Conservation (phyloP, 106 monocot genomes). For the Posidonia australis region DNA sequence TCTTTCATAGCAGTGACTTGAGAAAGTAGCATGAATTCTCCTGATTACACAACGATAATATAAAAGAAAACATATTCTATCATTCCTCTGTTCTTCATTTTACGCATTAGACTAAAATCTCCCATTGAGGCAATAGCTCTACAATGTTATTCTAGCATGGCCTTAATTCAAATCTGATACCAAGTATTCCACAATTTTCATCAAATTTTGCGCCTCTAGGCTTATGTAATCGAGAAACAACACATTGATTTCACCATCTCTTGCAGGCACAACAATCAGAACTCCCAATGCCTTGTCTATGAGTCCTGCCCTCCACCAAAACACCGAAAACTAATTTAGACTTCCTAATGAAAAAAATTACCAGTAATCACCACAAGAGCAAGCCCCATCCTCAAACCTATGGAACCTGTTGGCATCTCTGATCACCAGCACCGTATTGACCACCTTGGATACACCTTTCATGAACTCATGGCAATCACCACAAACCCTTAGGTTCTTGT, state of each 20-base stretch:
- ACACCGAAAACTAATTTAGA: not conserved
- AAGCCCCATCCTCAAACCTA: constrained; percentile 32
- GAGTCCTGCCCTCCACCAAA: constrained; percentile 30
- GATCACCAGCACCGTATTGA: constrained; percentile 27
- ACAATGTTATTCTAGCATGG: no score
- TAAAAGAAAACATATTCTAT: no score
- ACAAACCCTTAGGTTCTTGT: constrained; percentile 17
- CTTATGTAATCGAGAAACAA: constrained; percentile 77
- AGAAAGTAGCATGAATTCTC: no score
- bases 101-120: no score
- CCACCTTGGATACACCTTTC: constrained; percentile 18
- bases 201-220: constrained; percentile 22
- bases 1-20: no score
- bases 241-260: constrained; percentile 89
- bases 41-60: no score
- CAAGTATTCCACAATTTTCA: not conserved
- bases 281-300: constrained; percentile 71
- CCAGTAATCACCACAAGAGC: constrained; percentile 61
- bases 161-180: no score
- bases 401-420: constrained; percentile 57
- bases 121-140: no score
- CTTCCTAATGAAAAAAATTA: constrained; percentile 10
- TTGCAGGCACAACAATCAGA: constrained; percentile 89
- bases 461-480: constrained; percentile 22
- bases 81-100: no score